Evolutionary conservation across 345 rosid species (phyloP), one percentile per base, ranked within the genome.

Genomic region (Turritis glabra): DNA sequence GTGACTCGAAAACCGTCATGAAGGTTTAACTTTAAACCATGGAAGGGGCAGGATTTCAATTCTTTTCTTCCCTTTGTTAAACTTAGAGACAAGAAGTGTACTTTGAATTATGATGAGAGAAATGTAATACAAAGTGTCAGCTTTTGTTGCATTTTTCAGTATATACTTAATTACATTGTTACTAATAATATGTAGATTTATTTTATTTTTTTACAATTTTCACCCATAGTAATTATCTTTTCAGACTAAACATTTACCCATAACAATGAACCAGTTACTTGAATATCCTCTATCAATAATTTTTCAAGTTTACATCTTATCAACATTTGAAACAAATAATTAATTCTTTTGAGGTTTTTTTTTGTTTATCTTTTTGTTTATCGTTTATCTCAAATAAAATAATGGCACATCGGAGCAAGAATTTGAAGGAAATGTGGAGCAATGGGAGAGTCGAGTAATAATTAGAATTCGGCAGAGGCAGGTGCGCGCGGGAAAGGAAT

Each of bases 401-500:
- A 50, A 74, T 62, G 65, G 43, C 40, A 62, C 65, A 76, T 5
- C 33, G 10, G 25, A 44, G 53, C 62, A 75, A 50, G 53, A 67
- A 67, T 19, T 46, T 47, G 52, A 12, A 37, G 64, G 37, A 64
- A 54, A 23, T 32, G 66, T 38, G 25, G 6, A 15, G 32, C 17
- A 4, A 15, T 8, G 47, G 8, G 41, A 4, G 71, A 2, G 43
- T 22, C 43, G 1, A 62, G 65, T 27, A 35, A 22, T 59, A 57
- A 62, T 62, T 78, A 95, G 74, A 95, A 92, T 70, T 95, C 99
- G 17, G 97, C 92, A 2, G 97, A 92, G 61, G 90, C 97, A 21
- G 99, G 97, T 19, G 93, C 46, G 26, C 99, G 87, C 5, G 99
- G 99, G 83, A 90, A 95, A 65, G 99, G 99, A 76, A 92, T 95